Percentiles rank a stretch among this genome's conserved stretches.
Conservation (phyloP, 1,139 yeast species). For the Geotrichum siamense region DNA sequence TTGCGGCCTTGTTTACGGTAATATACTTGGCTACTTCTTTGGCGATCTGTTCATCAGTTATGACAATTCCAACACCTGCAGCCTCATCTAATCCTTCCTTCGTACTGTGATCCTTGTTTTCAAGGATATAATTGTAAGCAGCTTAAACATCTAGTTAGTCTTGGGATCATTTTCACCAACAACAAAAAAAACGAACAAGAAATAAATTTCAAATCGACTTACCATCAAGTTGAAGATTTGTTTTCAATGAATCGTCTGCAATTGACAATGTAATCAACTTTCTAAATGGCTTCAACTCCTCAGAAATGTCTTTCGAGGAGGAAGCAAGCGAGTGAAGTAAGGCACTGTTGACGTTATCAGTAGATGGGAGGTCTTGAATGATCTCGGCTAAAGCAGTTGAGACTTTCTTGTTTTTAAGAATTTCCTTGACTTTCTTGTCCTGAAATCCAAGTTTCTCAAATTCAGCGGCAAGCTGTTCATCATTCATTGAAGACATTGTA, state of each 20-base stretch:
- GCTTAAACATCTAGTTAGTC: constrained; percentile 42
- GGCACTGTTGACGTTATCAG: constrained; percentile 48
- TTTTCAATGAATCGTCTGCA: constrained; percentile 53
- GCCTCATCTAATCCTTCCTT: constrained; percentile 47
- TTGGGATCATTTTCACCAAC: background rate
- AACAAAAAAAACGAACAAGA: too few relatives aligned
- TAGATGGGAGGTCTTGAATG: constrained; percentile 39
- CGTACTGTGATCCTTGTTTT: constrained; percentile 28
- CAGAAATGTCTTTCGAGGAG: constrained; percentile 29
- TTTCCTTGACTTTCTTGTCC: constrained; percentile 43
- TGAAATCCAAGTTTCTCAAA: constrained; percentile 58
- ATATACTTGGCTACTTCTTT: constrained; percentile 54
- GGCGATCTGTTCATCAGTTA: constrained; percentile 59
- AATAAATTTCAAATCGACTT: background rate
- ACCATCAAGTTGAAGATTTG: constrained; percentile 58
- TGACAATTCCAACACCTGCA: constrained; percentile 69
- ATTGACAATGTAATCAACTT: constrained; percentile 53
- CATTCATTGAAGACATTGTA: constrained; percentile 25
- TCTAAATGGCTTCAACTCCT: constrained; percentile 35
- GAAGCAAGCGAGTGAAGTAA: constrained; percentile 74
- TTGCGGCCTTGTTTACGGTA: constrained; percentile 48
- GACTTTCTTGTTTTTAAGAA: constrained; percentile 77
- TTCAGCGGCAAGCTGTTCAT: constrained; percentile 40
- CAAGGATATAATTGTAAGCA: constrained; percentile 61
- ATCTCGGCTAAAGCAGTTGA: constrained; percentile 59